phyloP scores from a whole-genome alignment of 495 filamentous ascomycete species.

The Amniculicola lignicola region DNA sequence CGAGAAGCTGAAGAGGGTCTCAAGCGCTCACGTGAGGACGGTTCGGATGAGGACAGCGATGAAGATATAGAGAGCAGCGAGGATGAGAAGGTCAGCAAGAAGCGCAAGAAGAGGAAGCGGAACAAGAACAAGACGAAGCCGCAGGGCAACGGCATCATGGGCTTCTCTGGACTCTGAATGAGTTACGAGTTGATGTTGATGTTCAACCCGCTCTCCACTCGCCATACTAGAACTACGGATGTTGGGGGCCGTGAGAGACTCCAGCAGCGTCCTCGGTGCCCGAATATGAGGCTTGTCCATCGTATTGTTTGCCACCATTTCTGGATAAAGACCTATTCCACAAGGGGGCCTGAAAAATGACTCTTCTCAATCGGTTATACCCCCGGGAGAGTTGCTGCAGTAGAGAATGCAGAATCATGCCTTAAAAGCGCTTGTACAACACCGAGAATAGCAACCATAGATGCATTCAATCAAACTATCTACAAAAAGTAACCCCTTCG shows the following conservation, averaged over 20 bases:
- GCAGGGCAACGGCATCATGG: conserved; percentile 59
- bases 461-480: conserved; percentile 1
- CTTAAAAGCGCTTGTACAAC: no score
- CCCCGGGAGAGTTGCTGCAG: no score
- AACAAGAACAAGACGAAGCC: conserved; percentile 54
- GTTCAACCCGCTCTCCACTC: neutral
- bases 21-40: conserved; percentile 16
- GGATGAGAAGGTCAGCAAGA: conserved; percentile 36
- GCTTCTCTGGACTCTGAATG: conserved; percentile 65
- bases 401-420: no score
- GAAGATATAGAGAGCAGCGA: conserved; percentile 45
- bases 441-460: no score
- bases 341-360: no score
- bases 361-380: no score
- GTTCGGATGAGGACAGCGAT: conserved; percentile 42
- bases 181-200: neutral
- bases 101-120: conserved; percentile 56
- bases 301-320: no score
- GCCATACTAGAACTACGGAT: no score
- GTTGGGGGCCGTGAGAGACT: no score
- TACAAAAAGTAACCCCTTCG: conserved; percentile 6
- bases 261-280: no score
- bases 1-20: conserved; percentile 32
- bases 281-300: no score
- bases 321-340: no score